Conservation (phyloP, 192 early-diverging fungal species). For the Gryganskiella cystojenkinii region DNA sequence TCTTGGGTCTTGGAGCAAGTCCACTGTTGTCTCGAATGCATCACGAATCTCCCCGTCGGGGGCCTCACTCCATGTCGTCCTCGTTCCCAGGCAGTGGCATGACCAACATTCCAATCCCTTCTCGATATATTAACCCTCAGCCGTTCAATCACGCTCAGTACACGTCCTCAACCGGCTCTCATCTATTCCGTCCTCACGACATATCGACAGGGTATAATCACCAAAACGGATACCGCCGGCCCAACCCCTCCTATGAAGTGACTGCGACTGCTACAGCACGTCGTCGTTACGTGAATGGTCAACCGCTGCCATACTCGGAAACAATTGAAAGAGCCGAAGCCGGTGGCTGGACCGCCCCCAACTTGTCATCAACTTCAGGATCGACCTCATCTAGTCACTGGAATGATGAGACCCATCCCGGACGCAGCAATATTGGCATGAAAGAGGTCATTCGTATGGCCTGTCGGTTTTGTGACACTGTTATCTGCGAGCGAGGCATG, state of each 20-base stretch:
- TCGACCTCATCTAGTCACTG: not conserved
- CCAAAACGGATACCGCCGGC: not conserved
- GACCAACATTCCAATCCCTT: slow-evolving; percentile 39
- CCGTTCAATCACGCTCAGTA: slow-evolving; percentile 3
- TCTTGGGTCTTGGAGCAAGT: not conserved
- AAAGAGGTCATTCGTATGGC: slow-evolving; percentile 71
- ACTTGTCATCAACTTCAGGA: not conserved
- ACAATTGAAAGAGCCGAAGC: slow-evolving; percentile 36
- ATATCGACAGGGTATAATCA: not conserved
- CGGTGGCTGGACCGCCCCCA: slow-evolving; percentile 18
- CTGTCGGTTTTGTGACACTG: slow-evolving; percentile 70
- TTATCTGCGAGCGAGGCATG: slow-evolving; percentile 80
- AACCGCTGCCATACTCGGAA: slow-evolving; percentile 9
- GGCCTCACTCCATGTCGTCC: not conserved
- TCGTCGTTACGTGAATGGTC: not conserved
- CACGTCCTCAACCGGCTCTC: slow-evolving; percentile 7
- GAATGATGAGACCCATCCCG: not conserved
- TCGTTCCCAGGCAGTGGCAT: slow-evolving; percentile 2
- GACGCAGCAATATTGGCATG: slow-evolving; percentile 28
- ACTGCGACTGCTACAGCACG: not conserved
- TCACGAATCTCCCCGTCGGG: not conserved
- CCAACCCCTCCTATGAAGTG: not conserved
- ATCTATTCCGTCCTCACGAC: slow-evolving; percentile 10
- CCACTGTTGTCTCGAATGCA: not conserved
- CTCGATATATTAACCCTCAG: slow-evolving; percentile 25